Conservation (phyloP, 306 rosid genomes). For the Fragaria vesca region DNA sequence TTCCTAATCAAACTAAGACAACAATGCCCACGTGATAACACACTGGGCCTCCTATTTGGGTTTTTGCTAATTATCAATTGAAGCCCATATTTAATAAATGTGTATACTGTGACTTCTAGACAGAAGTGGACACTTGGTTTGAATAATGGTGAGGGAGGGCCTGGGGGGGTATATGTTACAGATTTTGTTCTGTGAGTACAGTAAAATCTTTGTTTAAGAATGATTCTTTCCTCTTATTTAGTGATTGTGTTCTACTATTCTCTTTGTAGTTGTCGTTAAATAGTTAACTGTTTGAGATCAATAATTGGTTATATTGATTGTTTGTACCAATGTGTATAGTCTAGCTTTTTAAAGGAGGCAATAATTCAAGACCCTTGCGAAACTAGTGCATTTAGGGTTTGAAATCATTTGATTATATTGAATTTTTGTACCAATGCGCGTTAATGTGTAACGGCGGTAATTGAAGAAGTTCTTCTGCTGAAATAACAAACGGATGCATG, state of each 20-base stretch:
- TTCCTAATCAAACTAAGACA: too few relatives aligned
- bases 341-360: neutral
- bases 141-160: neutral
- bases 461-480: neutral
- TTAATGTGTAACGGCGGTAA: neutral
- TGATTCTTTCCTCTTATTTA: neutral
- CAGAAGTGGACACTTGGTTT: constrained; percentile 2
- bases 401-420: neutral
- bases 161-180: neutral
- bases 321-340: too few relatives aligned
- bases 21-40: too few relatives aligned
- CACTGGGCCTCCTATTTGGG: too few relatives aligned
- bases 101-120: neutral
- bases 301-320: too few relatives aligned
- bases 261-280: neutral
- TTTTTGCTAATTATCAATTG: too few relatives aligned
- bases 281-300: neutral
- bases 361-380: neutral
- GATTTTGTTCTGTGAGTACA: neutral
- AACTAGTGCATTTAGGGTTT: neutral
- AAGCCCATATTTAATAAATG: too few relatives aligned
- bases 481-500: neutral
- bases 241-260: neutral
- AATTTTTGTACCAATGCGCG: neutral
- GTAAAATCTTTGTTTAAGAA: neutral